Conservation (phyloP, 495 filamentous ascomycete species). For the Xylaria castorea region DNA sequence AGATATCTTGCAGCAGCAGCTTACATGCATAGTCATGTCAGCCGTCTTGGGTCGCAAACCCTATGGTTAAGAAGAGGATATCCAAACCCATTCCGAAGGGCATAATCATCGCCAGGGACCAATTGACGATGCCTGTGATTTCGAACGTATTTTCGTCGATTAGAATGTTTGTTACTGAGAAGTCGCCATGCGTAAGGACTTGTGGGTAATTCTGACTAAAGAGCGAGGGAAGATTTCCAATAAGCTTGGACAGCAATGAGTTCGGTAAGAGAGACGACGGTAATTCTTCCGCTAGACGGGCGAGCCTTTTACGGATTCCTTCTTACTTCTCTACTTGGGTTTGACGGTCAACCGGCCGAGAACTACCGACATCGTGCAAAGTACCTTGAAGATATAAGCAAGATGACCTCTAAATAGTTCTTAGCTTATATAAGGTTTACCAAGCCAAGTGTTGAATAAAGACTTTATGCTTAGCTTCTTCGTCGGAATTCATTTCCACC, state of each 20-base stretch:
- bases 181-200: slow-evolving; percentile 44
- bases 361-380: slow-evolving; percentile 40
- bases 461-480: slow-evolving; percentile 34
- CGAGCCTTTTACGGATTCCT: slow-evolving; percentile 22
- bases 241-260: slow-evolving; percentile 30
- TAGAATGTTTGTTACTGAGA: slow-evolving; percentile 43
- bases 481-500: slow-evolving; percentile 36
- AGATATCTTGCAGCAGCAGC: slow-evolving; percentile 29
- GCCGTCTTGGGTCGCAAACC: slow-evolving; percentile 36
- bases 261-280: slow-evolving; percentile 28
- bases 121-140: slow-evolving; percentile 47
- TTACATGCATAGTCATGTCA: slow-evolving; percentile 9
- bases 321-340: slow-evolving; percentile 14
- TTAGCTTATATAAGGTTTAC: slow-evolving; percentile 21
- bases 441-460: slow-evolving; percentile 37
- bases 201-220: slow-evolving; percentile 40
- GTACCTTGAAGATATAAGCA: slow-evolving; percentile 34
- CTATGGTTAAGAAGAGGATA: slow-evolving; percentile 37
- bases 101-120: slow-evolving; percentile 40
- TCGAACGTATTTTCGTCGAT: slow-evolving; percentile 37
- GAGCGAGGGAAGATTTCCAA: slow-evolving; percentile 35
- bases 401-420: slow-evolving; percentile 23
- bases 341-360: slow-evolving; percentile 27
- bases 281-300: slow-evolving; percentile 23
- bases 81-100: slow-evolving; percentile 46